Evolutionary conservation across 805 yeast species (phyloP), one percentile per base, ranked within the genome.

Genomic region (Zygosaccharomyces kombuchaensis): DNA sequence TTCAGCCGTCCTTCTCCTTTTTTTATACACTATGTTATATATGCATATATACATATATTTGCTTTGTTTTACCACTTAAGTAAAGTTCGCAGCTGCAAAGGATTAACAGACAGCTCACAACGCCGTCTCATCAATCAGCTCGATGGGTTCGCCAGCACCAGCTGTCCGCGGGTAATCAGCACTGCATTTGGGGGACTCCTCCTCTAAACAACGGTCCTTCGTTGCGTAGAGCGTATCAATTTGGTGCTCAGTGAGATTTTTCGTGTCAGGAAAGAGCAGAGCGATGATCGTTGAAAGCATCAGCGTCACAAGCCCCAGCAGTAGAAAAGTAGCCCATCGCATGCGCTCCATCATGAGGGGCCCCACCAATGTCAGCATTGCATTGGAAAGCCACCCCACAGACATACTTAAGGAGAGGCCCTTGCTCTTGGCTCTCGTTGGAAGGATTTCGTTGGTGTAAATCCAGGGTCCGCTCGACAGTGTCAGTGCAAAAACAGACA

Each of bases 401-500:
- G 73, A 59, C 72, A 74, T 71, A 37, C 77, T 70, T 4, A 76
- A 50, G 0, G 78, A 65, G 21, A 72, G 59, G 0, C 79, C 80
- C 51, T 73, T 75, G 0, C 74, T 62, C 48, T 77, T 71, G 1
- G 75, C 71, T 22, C 62, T 60, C 1, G 60, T 59, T 0, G 78
- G 77, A 35, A 78, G 69, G 4, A 76, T 59, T 52, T 78, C 83
- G 40, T 72, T 69, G 4, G 76, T 68, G 53, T 75, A 77, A 16
- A 78, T 57, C 76, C 76, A 72, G 27, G 78, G 70, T 2, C 71
- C 71, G 35, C 79, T 69, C 0, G 74, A 62, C 10, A 78, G 59
- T 1, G 78, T 67, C 1, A 77, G 57, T 0, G 80, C 67, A 55
- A 71, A 73, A 0, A 77, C 63, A 2, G 78, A 72, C 21, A 74